These are phyloP conservation scores for Boletus holoroseus DNA, from an alignment of 1,284 basidiomycete species.

Conservation along the genomic window DNA sequence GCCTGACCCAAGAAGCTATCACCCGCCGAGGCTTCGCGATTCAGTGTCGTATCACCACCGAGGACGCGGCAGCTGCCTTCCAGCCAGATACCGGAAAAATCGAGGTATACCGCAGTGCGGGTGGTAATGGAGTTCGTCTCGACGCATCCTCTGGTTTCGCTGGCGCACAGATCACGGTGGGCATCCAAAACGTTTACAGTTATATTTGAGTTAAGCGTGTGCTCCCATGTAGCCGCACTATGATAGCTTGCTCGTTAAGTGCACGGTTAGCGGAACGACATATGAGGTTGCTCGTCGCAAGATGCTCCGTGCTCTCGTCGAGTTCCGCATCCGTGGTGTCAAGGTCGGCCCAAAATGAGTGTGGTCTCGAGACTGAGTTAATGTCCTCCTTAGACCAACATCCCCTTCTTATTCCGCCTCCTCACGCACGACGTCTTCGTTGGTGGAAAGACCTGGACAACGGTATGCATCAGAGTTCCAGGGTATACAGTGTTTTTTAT, in stretches of 20 bases:
- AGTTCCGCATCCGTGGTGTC: constrained; percentile 99
- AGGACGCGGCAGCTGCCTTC: constrained; percentile 88
- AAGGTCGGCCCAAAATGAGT: constrained; percentile 52
- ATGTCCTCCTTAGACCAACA: constrained; percentile 71
- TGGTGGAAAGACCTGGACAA: constrained; percentile 96
- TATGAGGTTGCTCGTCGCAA: constrained; percentile 98
- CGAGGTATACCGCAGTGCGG: constrained; percentile 97
- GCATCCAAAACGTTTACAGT: constrained; percentile 18
- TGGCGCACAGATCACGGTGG: constrained; percentile 95
- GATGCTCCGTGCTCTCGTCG: constrained; percentile 97
- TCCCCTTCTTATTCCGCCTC: constrained; percentile 97
- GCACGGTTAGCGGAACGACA: constrained; percentile 92
- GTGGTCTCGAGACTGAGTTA: not conserved
- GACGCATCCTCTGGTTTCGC: constrained; percentile 98
- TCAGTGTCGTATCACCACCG: constrained; percentile 99
- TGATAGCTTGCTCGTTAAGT: constrained; percentile 97
- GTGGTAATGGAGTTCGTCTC: constrained; percentile 97
- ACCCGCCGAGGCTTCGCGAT: constrained; percentile 96
- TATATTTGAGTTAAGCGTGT: not conserved
- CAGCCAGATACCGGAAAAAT: constrained; percentile 99
- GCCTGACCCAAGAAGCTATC: constrained; percentile 95
- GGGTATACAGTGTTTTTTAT: constrained; percentile 5
- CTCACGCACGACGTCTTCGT: constrained; percentile 98
- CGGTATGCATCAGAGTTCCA: constrained; percentile 44
- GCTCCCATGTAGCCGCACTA: constrained; percentile 74